These are phyloP conservation scores for Udeniomyces megalosporus DNA, from an alignment of 768 basidiomycete species.

Conservation along the genomic window DNA sequence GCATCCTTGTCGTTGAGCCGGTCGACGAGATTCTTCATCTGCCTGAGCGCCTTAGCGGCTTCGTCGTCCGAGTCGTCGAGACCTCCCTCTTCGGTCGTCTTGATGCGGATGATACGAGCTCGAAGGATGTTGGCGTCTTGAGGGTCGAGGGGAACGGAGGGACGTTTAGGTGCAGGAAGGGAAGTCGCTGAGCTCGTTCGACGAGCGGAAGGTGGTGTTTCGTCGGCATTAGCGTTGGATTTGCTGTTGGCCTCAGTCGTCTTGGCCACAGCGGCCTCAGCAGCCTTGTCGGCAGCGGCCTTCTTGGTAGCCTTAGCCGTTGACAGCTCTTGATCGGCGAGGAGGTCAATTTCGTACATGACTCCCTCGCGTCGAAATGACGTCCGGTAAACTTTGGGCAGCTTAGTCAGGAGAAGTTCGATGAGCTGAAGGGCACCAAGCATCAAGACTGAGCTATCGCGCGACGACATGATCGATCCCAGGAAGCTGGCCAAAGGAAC, in stretches of 20 bases:
- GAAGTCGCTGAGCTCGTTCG: constrained; percentile 26
- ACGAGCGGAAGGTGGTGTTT: no score
- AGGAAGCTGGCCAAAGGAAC: constrained; percentile 93
- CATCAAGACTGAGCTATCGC: constrained; percentile 73
- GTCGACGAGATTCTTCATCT: constrained; percentile 46
- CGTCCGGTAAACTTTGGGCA: constrained; percentile 67
- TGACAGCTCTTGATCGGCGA: constrained; percentile 49
- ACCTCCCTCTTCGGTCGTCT: constrained; percentile 34
- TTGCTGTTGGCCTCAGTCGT: constrained; percentile 1
- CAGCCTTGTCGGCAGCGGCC: constrained; percentile 9
- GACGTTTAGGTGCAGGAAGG: constrained; percentile 44
- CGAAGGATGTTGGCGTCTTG: constrained; percentile 84
- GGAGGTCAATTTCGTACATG: constrained; percentile 73
- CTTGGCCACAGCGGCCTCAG: constrained; percentile 19
- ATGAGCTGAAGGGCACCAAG: constrained; percentile 83
- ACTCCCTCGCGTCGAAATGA: constrained; percentile 90
- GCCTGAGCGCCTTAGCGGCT: constrained; percentile 39
- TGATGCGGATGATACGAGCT: constrained; percentile 76
- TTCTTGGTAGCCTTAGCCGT: constrained; percentile 28
- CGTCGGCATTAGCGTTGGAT: no score
- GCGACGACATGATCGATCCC: constrained; percentile 80
- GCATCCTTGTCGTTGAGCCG: constrained; percentile 42
- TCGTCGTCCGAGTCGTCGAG: constrained; percentile 45
- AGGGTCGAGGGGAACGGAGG: constrained; percentile 53
- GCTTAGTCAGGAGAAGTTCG: constrained; percentile 70